Percentiles rank a stretch among this genome's conserved stretches.
Evolutionary conservation across 306 rosid genomes (phyloP).

Genomic region (Fragaria ananassa): DNA sequence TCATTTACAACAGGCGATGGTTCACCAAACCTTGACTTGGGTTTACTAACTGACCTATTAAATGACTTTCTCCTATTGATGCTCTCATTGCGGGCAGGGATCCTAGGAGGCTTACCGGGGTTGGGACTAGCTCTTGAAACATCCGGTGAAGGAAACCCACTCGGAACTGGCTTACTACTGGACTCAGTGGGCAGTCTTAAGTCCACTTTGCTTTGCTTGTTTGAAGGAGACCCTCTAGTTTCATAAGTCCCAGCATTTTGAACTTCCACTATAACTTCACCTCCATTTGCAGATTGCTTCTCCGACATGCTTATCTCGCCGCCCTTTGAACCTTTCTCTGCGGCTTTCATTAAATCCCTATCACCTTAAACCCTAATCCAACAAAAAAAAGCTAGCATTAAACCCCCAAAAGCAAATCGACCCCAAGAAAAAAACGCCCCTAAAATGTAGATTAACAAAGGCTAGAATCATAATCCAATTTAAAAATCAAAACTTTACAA

Average conservation of each 20-base stretch:
- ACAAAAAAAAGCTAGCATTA: neutral
- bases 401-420: neutral
- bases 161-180: constrained; percentile 38
- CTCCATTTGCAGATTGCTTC: constrained; percentile 41
- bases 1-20: constrained; percentile 41
- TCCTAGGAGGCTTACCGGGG: constrained; percentile 57
- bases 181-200: constrained; percentile 22
- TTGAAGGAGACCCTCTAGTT: constrained; percentile 30
- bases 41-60: constrained; percentile 58
- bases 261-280: constrained; percentile 53
- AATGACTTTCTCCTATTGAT: constrained; percentile 45
- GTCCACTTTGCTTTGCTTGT: constrained; percentile 24
- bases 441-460: neutral
- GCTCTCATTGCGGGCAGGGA: constrained; percentile 35
- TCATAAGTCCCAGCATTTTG: constrained; percentile 31
- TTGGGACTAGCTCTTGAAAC: constrained; percentile 38
- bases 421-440: neutral
- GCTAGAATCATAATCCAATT: neutral
- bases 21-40: constrained; percentile 89
- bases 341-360: constrained; percentile 41
- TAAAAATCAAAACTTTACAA: constrained; percentile 5
- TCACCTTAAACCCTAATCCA: constrained; percentile 5
- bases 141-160: constrained; percentile 47
- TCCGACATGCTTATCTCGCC: constrained; percentile 54
- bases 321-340: constrained; percentile 24